Conservation (phyloP, 2,329 filamentous ascomycete species). For the Cercospora brassicicola region DNA sequence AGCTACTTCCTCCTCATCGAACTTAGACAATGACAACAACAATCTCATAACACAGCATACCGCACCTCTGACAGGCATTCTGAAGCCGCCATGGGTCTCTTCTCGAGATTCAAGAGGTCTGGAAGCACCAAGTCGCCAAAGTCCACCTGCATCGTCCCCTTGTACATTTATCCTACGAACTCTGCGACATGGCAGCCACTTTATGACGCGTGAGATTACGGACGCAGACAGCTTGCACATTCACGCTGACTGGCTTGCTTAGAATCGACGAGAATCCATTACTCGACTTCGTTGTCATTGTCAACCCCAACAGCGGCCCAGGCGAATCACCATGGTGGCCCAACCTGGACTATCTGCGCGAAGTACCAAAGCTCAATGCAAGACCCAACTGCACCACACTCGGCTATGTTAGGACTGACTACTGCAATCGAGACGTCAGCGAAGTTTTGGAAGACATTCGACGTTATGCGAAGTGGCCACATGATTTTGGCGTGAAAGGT, state of each 20-base stretch:
- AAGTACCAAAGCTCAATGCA: conserved; percentile 32
- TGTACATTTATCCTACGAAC: conserved; percentile 29
- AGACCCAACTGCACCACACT: conserved; percentile 31
- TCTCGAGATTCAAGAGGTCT: conserved; percentile 11
- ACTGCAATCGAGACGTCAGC: conserved; percentile 26
- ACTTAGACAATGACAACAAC: neutral
- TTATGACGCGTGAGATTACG: conserved; percentile 17
- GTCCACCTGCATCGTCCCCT: conserved; percentile 25
- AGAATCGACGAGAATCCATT: conserved; percentile 27
- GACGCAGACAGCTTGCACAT: neutral
- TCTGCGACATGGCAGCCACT: conserved; percentile 27
- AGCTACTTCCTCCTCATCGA: neutral
- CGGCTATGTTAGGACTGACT: conserved; percentile 34
- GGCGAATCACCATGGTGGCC: conserved; percentile 27
- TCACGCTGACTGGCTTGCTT: neutral
- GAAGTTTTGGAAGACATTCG: conserved; percentile 29
- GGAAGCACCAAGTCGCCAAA: conserved; percentile 14
- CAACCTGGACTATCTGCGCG: conserved; percentile 30
- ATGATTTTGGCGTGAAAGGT: conserved; percentile 20
- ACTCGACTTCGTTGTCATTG: conserved; percentile 28
- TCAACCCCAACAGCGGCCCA: conserved; percentile 32
- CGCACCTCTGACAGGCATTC: neutral
- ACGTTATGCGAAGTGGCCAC: conserved; percentile 32
- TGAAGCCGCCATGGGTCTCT: conserved; percentile 9
- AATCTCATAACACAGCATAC: neutral